phyloP scores from a whole-genome alignment of 2,329 filamentous ascomycete species.

The Arthrobotrys musiformis region DNA sequence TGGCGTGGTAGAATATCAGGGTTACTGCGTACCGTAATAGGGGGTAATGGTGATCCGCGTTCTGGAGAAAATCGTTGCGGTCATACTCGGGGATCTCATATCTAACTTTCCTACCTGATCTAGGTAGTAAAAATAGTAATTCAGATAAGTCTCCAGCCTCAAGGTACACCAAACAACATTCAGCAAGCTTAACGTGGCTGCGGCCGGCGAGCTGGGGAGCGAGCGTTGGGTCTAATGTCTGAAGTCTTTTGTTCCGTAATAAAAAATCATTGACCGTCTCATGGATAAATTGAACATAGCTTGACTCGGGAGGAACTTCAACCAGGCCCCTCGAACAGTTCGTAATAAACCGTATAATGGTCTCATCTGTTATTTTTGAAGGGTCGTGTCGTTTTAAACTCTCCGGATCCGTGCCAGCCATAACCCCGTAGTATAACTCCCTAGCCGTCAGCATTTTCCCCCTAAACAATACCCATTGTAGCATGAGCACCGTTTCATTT shows the following conservation, averaged over 20 bases:
- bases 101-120: too few relatives aligned
- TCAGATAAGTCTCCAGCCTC: neutral
- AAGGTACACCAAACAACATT: conserved; percentile 35
- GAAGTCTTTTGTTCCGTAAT: conserved; percentile 39
- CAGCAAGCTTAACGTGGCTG: conserved; percentile 44
- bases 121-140: neutral
- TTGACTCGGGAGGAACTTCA: conserved; percentile 21
- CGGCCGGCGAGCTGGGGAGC: neutral
- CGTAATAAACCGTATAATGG: conserved; percentile 34
- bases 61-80: too few relatives aligned
- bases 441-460: neutral
- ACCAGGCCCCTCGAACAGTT: conserved; percentile 40
- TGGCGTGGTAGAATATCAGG: conserved; percentile 33
- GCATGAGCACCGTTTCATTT: conserved; percentile 23
- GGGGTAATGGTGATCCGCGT: too few relatives aligned
- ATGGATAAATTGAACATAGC: conserved; percentile 52
- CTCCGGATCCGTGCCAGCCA: neutral
- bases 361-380: neutral
- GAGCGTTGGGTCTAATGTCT: conserved; percentile 44
- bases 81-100: too few relatives aligned
- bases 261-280: conserved; percentile 55
- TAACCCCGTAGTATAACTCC: conserved; percentile 38
- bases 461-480: conserved; percentile 53
- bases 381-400: neutral
- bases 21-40: conserved; percentile 35